Conservation (phyloP, 2,329 filamentous ascomycete species). For the Bipolaris gigantea region DNA sequence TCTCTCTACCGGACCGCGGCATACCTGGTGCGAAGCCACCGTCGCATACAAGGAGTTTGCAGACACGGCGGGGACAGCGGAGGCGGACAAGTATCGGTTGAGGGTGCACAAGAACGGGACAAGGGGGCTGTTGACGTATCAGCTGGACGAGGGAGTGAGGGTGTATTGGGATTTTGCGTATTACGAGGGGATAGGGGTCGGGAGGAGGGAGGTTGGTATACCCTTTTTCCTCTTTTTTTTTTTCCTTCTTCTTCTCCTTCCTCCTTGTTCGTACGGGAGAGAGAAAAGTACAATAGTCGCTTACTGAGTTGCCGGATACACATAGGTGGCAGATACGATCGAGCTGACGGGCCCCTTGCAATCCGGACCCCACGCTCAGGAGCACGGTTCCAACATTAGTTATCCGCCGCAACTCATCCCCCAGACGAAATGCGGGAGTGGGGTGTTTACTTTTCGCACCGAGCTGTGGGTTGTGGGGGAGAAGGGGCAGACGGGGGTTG, state of each 20-base stretch:
- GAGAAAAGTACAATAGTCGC: no score
- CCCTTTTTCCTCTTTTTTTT: background rate
- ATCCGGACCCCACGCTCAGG: slow-evolving; percentile 6
- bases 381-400: slow-evolving; percentile 5
- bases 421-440: slow-evolving; percentile 14
- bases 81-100: slow-evolving; percentile 15
- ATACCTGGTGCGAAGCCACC: slow-evolving; percentile 26
- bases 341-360: slow-evolving; percentile 11
- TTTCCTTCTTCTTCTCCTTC: no score
- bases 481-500: slow-evolving; percentile 12
- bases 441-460: slow-evolving; percentile 16
- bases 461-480: slow-evolving; percentile 16
- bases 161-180: slow-evolving; percentile 21
- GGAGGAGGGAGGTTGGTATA: slow-evolving; percentile 8
- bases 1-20: slow-evolving; percentile 3
- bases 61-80: background rate
- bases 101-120: slow-evolving; percentile 27
- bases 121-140: slow-evolving; percentile 13
- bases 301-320: background rate
- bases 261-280: no score
- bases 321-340: background rate
- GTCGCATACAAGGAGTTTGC: slow-evolving; percentile 19
- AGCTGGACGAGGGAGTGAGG: slow-evolving; percentile 18
- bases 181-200: slow-evolving; percentile 5
- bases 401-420: slow-evolving; percentile 10